Percentiles rank a stretch among this genome's conserved stretches.
These are phyloP conservation scores for Aspergillus oerlinghausenensis DNA, from an alignment of 2,329 filamentous ascomycete genomes.

Conservation along the genomic window DNA sequence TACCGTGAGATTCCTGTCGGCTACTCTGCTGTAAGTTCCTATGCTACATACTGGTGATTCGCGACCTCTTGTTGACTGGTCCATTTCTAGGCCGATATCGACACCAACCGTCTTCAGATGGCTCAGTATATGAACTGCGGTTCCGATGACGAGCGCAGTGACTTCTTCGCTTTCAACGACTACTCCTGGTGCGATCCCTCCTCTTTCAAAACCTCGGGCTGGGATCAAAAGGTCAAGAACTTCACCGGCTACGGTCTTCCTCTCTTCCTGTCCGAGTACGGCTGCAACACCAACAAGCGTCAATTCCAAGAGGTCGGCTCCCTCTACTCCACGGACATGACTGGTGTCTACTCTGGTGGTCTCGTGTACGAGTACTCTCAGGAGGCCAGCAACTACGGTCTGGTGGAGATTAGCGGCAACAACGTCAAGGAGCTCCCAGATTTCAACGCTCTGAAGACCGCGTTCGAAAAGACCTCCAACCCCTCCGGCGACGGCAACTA, in stretches of 20 bases:
- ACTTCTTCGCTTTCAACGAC: constrained; percentile 88
- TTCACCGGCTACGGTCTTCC: constrained; percentile 83
- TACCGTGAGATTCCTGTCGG: constrained; percentile 68
- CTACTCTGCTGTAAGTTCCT: constrained; percentile 52
- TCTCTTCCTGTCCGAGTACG: constrained; percentile 93
- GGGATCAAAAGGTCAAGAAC: constrained; percentile 83
- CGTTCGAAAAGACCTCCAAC: constrained; percentile 47
- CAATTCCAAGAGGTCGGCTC: constrained; percentile 74
- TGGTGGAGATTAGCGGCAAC: constrained; percentile 61
- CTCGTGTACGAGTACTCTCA: constrained; percentile 95
- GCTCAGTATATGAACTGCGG: constrained; percentile 94
- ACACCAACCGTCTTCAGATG: constrained; percentile 79
- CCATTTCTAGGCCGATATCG: constrained; percentile 62
- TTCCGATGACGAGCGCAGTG: constrained; percentile 72
- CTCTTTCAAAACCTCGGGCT: constrained; percentile 70
- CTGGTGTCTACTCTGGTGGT: constrained; percentile 85
- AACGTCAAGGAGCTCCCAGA: constrained; percentile 57
- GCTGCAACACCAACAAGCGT: constrained; percentile 78
- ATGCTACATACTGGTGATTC: neutral
- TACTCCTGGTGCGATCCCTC: constrained; percentile 73
- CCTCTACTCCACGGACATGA: constrained; percentile 82
- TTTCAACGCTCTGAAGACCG: constrained; percentile 55
- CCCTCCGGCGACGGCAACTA: constrained; percentile 57
- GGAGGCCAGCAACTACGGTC: constrained; percentile 74
- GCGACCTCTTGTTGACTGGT: neutral